Percentiles rank a stretch among this genome's conserved stretches.
Conservation (phyloP, 495 filamentous ascomycete genomes). For the Hamigera avellanea region DNA sequence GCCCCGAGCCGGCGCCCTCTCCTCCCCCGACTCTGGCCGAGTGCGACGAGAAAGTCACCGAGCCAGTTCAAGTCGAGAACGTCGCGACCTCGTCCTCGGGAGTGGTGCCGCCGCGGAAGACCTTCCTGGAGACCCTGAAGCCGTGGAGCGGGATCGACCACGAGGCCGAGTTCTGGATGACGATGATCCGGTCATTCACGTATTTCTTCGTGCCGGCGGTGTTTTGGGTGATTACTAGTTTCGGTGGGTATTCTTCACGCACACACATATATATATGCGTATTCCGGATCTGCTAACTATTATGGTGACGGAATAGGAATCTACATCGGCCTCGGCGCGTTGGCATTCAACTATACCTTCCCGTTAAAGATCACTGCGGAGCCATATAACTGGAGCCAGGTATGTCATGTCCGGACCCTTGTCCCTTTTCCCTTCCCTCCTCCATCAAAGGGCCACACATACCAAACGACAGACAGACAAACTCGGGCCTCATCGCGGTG, state of each 20-base stretch:
- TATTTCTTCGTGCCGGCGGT: slow-evolving; percentile 46
- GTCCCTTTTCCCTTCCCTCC: too few relatives aligned
- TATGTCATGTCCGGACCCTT: slow-evolving; percentile 1
- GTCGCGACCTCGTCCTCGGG: slow-evolving; percentile 5
- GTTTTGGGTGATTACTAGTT: slow-evolving; percentile 47
- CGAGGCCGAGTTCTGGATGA: slow-evolving; percentile 31
- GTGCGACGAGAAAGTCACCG: slow-evolving; percentile 2
- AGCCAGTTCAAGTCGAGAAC: slow-evolving; percentile 3
- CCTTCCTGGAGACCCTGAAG: slow-evolving; percentile 32
- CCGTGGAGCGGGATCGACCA: slow-evolving; percentile 30
- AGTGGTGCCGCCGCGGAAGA: slow-evolving; percentile 12
- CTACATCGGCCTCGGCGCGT: slow-evolving; percentile 46
- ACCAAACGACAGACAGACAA: too few relatives aligned
- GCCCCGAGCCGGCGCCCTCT: slow-evolving; percentile 10
- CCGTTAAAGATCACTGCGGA: slow-evolving; percentile 41
- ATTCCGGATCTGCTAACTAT: too few relatives aligned
- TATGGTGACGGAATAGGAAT: too few relatives aligned
- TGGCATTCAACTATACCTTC: slow-evolving; percentile 50
- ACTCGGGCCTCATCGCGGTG: slow-evolving; percentile 44
- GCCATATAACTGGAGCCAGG: slow-evolving; percentile 45
- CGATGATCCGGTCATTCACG: slow-evolving; percentile 38
- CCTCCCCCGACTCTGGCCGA: neutral
- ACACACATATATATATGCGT: too few relatives aligned
- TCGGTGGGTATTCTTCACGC: slow-evolving; percentile 11
- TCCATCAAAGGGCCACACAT: too few relatives aligned